Base-by-base conservation (phyloP, 805 yeast genomes). In the Monosporozyma aerobia region DNA sequence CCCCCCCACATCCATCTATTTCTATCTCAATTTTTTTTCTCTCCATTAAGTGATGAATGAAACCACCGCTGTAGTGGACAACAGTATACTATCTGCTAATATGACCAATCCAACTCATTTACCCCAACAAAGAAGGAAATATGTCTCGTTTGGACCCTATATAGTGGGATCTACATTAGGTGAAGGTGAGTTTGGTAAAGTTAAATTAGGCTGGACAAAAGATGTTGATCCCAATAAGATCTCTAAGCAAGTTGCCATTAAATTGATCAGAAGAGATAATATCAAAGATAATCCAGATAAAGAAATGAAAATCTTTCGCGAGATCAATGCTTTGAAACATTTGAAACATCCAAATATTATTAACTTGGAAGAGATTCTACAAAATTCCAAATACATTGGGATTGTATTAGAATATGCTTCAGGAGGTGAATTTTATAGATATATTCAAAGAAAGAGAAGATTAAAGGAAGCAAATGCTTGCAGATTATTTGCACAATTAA, bases 121-220 rank as follows among this genome's bases (percentile, higher is more conserved):
- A 6, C 43, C 43, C 3, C 43, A 16, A 39, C 43, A 35, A 14
- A 35, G 43, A 16, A 16, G 43, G 25, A 74, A 85, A 57, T 90
- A 85, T 64, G 83, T 85, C 22, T 78, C 95, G 41, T 90, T 94
- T 66, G 99, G 99, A 27, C 82, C 87, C 13, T 94, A 90, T 63
- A 80, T 87, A 23, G 76, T 94, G 7, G 99, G 98, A 2, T 83
- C 95, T 13, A 92, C 99, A 0, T 73, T 94, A 13, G 99, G 99
- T 35, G 97, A 94, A 71, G 99, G 99, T 48, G 99, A 94, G 66
- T 94, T 94, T 69, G 99, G 99, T 54, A 92, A 94, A 69, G 99
- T 94, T 54, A 94, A 92, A 67, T 75, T 94, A 23, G 98, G 97
- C 13, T 92, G 97, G 97, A 77, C 95, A 55, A 87, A 87, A 66